Conservation (phyloP, 2,329 filamentous ascomycete species). For the Periconia sp. region DNA sequence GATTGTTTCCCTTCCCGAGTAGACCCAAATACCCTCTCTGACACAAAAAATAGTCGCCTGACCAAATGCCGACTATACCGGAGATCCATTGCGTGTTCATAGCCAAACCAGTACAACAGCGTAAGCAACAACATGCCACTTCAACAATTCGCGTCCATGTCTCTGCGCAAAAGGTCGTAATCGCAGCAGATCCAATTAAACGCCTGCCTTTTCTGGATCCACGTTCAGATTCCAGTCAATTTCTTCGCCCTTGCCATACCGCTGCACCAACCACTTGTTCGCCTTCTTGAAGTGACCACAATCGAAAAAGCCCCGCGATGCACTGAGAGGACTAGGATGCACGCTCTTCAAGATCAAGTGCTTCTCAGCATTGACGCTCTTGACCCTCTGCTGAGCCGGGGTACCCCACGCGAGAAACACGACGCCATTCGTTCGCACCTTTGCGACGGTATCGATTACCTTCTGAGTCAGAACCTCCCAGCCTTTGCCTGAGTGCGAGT, state of each 20-base stretch:
- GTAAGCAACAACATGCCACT: not conserved
- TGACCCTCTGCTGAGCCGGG: conserved; percentile 78
- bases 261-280: conserved; percentile 78
- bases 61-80: not conserved
- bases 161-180: not conserved
- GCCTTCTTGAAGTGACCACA: conserved; percentile 79
- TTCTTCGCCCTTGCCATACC: conserved; percentile 77
- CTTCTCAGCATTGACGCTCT: conserved; percentile 68
- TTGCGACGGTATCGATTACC: conserved; percentile 83
- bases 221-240: conserved; percentile 80
- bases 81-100: not conserved
- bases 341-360: conserved; percentile 85
- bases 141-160: not conserved
- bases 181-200: not conserved
- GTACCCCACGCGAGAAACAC: conserved; percentile 95
- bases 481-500: conserved; percentile 80
- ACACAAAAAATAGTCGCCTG: not conserved
- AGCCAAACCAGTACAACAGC: not conserved
- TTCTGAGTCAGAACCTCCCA: conserved; percentile 95
- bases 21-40: not conserved
- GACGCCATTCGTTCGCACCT: conserved; percentile 75
- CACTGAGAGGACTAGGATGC: conserved; percentile 92
- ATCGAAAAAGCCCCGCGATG: conserved; percentile 77
- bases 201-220: conserved; percentile 45
- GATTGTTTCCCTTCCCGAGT: not conserved